Base-by-base conservation (phyloP, 1,284 basidiomycete species). In the Melampsora larici-populina region DNA sequence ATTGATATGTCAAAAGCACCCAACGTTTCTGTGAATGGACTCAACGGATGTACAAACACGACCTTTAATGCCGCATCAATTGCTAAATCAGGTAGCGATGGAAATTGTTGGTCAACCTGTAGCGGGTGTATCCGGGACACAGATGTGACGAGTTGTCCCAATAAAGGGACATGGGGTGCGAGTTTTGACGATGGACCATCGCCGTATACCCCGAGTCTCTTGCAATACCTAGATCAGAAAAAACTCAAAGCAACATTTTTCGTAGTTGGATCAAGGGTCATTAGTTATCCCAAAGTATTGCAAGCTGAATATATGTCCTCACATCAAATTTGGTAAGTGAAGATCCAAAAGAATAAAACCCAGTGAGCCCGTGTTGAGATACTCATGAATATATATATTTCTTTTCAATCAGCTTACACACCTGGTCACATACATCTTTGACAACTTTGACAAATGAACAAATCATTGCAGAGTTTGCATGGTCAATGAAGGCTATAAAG, bases 381-480 rank as follows among this genome's bases (percentile, higher is more conserved):
- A 46, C 15, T n/a, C n/a, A n/a, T 46, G 43, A 46, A 15, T 15
- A 9, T 46, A 15, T 46, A 15, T 46, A 9, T 13, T 46, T 15
- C 9, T 46, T 13, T 46, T 11, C 13, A 26, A 49, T 24, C 36
- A 75, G 73, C 18, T 46, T 81, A 78, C 80, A 81, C 83, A 87
- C 87, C 68, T 87, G 90, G 87, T 88, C 79, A 7, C 86, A 87
- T 81, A 84, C 79, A 40, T 17, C 81, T 86, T 86, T 94, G 55
- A 98, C 95, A 18, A 89, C 89, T 51, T 86, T 94, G 79, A 90
- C 92, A 65, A 98, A 90, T 82, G 90, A 89, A 82, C 87, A 97
- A 86, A 89, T 97, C 79, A 92, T 97, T 26, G 94, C 94, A 29
- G 94, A 97, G 85, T 87, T 98, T 68, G 94, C 92, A 66, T 98